Evolutionary conservation across 768 basidiomycete genomes (phyloP).

Genomic region (Pleurotus tuber-regium): DNA sequence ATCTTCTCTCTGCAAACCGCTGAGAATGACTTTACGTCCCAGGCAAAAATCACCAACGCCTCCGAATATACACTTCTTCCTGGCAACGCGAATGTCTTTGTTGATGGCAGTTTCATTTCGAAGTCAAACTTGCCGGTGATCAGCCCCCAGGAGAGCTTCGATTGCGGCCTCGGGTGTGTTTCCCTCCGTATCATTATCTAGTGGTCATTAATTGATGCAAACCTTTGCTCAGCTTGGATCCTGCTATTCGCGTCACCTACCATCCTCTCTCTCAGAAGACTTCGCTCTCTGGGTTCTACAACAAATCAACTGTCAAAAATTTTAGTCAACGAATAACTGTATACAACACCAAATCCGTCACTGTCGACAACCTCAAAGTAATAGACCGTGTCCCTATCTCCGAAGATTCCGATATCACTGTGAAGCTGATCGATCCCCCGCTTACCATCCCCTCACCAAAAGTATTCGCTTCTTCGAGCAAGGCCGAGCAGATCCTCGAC

Average conservation of each 20-base stretch:
- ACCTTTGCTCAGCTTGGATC: slow-evolving; percentile 19
- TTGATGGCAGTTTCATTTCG: slow-evolving; percentile 29
- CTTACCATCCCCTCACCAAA: slow-evolving; percentile 1
- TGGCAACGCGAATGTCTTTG: slow-evolving; percentile 25
- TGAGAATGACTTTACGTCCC: not conserved
- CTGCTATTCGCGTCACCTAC: slow-evolving; percentile 9
- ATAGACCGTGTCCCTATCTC: slow-evolving; percentile 16
- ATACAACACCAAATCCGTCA: slow-evolving; percentile 15
- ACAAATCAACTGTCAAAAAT: not conserved
- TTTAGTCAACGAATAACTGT: slow-evolving; percentile 17
- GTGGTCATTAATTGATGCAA: slow-evolving; percentile 33
- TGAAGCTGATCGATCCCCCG: slow-evolving; percentile 1
- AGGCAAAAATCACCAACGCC: slow-evolving; percentile 29
- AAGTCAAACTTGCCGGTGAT: slow-evolving; percentile 21
- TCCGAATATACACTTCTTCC: slow-evolving; percentile 24
- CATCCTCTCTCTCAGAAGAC: slow-evolving; percentile 18
- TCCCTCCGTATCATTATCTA: slow-evolving; percentile 18
- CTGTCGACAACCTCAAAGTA: slow-evolving; percentile 11
- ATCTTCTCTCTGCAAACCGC: not conserved
- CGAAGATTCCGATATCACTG: not conserved
- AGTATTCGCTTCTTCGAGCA: not conserved
- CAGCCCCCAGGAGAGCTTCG: slow-evolving; percentile 28
- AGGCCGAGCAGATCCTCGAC: not conserved
- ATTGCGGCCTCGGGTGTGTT: slow-evolving; percentile 28
- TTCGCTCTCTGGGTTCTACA: slow-evolving; percentile 2